phyloP scores from a whole-genome alignment of 164 flowering plant genomes.

The Sextonia rubra region DNA sequence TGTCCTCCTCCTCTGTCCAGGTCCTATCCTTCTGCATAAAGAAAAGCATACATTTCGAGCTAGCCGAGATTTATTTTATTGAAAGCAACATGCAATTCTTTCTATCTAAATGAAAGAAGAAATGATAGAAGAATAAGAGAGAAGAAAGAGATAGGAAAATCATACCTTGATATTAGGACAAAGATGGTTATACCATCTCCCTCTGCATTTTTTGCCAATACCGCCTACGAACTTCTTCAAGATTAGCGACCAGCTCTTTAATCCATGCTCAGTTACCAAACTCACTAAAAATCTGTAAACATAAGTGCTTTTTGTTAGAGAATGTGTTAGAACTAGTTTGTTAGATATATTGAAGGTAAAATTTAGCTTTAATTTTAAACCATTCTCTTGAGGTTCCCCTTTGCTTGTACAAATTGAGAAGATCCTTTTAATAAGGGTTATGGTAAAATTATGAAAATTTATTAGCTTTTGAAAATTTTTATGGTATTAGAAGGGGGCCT shows the following conservation, averaged over 20 bases:
- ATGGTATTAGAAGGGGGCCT: too few relatives aligned
- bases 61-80: not conserved
- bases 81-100: constrained; percentile 4
- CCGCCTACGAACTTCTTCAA: constrained; percentile 34
- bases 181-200: constrained; percentile 57
- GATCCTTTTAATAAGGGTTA: too few relatives aligned
- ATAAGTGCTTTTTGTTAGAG: not conserved
- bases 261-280: constrained; percentile 32
- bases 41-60: not conserved
- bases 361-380: not conserved
- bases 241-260: constrained; percentile 40
- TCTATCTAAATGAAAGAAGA: too few relatives aligned
- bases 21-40: constrained; percentile 8
- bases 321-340: too few relatives aligned
- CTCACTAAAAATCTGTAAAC: constrained; percentile 28
- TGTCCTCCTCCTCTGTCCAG: constrained; percentile 16
- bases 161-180: constrained; percentile 45
- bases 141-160: not conserved
- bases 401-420: not conserved
- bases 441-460: not conserved
- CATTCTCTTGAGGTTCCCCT: too few relatives aligned
- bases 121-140: not conserved
- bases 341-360: not conserved
- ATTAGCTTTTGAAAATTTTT: too few relatives aligned
- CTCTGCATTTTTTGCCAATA: constrained; percentile 55